Evolutionary conservation across 805 yeast species (phyloP).

Genomic region (Brettanomyces custersianus): DNA sequence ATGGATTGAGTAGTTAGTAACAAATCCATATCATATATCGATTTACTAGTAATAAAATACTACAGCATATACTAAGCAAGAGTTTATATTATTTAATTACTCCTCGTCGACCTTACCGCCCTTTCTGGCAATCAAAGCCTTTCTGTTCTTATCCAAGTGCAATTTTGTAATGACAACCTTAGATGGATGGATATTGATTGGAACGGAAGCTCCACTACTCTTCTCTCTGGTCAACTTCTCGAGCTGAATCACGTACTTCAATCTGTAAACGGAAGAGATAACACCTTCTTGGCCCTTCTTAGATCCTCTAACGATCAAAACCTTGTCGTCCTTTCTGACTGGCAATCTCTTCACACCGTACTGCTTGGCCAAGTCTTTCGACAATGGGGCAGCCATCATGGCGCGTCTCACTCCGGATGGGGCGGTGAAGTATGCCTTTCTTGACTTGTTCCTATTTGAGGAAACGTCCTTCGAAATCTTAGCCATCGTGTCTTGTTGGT

Average conservation of each 20-base stretch:
- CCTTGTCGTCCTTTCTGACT: slow-evolving; percentile 96
- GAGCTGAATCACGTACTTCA: slow-evolving; percentile 91
- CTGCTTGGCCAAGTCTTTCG: slow-evolving; percentile 97
- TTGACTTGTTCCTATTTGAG: slow-evolving; percentile 97
- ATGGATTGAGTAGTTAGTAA: neutral
- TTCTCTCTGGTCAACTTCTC: slow-evolving; percentile 97
- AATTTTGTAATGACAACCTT: slow-evolving; percentile 98
- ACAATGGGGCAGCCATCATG: slow-evolving; percentile 95
- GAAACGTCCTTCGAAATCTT: slow-evolving; percentile 75
- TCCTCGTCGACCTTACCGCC: slow-evolving; percentile 93
- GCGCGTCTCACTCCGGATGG: slow-evolving; percentile 93
- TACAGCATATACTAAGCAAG: neutral
- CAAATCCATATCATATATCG: neutral
- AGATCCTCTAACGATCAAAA: slow-evolving; percentile 94
- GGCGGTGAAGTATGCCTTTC: slow-evolving; percentile 99
- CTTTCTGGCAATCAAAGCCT: slow-evolving; percentile 94
- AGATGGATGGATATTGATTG: slow-evolving; percentile 96
- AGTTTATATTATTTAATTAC: slow-evolving; percentile 4
- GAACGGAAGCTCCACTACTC: slow-evolving; percentile 95
- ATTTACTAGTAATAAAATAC: neutral
- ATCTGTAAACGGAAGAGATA: slow-evolving; percentile 96
- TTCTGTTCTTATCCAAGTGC: slow-evolving; percentile 98
- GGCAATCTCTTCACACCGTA: slow-evolving; percentile 94
- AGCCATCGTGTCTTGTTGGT: slow-evolving; percentile 22
- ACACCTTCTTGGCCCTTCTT: slow-evolving; percentile 99